phyloP scores from a whole-genome alignment of 257 asterid genomes.

The Rehmannia glutinosa region DNA sequence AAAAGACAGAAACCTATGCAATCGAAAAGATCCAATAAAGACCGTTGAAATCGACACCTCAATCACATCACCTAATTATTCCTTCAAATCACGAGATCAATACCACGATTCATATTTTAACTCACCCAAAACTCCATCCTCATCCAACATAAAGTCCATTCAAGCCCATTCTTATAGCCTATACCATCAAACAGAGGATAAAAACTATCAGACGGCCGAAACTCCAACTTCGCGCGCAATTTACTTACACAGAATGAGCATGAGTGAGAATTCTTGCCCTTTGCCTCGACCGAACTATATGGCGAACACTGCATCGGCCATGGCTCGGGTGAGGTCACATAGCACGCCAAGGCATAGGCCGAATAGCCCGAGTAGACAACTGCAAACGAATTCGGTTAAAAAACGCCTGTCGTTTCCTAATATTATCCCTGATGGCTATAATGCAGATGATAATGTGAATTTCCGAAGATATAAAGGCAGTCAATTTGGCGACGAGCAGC shows the following conservation, averaged over 20 bases:
- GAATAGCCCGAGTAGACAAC: conserved; percentile 44
- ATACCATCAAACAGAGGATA: conserved; percentile 16
- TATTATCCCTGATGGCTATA: conserved; percentile 11
- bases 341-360: conserved; percentile 63
- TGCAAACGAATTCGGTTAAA: conserved; percentile 30
- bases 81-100: conserved; percentile 10
- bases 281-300: conserved; percentile 53
- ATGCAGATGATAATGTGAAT: not conserved
- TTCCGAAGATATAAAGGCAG: not conserved
- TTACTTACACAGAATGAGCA: conserved; percentile 26
- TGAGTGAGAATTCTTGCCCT: conserved; percentile 27
- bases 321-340: conserved; percentile 56
- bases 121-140: conserved; percentile 40
- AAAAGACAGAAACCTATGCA: conserved; percentile 33
- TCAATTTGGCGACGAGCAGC: conserved; percentile 3
- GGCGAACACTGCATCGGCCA: conserved; percentile 77
- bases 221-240: conserved; percentile 34
- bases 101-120: conserved; percentile 20
- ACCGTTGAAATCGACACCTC: conserved; percentile 51
- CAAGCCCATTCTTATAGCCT: conserved; percentile 38
- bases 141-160: conserved; percentile 28
- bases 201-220: conserved; percentile 27
- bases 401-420: conserved; percentile 56
- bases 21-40: conserved; percentile 29
- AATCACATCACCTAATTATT: conserved; percentile 10